phyloP scores from a whole-genome alignment of 1,284 basidiomycete genomes.

The Papiliotrema nemorosa region DNA sequence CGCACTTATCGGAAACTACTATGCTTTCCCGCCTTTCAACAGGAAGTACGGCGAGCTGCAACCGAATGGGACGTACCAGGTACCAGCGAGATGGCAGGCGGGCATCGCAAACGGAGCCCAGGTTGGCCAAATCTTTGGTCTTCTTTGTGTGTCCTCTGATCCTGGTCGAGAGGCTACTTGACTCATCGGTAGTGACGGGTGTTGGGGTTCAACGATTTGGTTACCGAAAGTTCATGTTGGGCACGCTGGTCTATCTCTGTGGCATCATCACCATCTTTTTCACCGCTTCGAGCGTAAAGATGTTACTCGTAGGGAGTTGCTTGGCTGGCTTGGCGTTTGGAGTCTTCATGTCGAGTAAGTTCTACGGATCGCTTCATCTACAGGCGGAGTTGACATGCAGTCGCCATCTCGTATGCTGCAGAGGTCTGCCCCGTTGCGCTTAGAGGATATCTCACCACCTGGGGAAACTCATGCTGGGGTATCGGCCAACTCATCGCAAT shows the following conservation, averaged over 20 bases:
- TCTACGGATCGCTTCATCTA: background rate
- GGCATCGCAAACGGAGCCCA: slow-evolving; percentile 44
- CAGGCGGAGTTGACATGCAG: background rate
- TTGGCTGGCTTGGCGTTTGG: slow-evolving; percentile 38
- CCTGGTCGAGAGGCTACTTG: background rate
- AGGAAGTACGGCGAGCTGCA: background rate
- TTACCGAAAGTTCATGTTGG: slow-evolving; percentile 30
- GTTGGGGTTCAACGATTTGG: slow-evolving; percentile 40
- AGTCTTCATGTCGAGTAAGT: slow-evolving; percentile 16
- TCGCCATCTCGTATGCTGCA: slow-evolving; percentile 22
- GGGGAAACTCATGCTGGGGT: slow-evolving; percentile 35
- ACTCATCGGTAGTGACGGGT: slow-evolving; percentile 33
- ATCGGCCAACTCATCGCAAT: slow-evolving; percentile 34
- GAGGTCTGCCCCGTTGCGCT: slow-evolving; percentile 42
- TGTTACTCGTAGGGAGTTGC: slow-evolving; percentile 30
- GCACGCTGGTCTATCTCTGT: slow-evolving; percentile 17
- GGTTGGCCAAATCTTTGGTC: slow-evolving; percentile 45
- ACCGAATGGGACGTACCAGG: slow-evolving; percentile 33
- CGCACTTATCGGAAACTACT: slow-evolving; percentile 9
- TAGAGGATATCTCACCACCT: slow-evolving; percentile 39
- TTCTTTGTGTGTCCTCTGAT: slow-evolving; percentile 19
- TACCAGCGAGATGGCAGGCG: slow-evolving; percentile 51
- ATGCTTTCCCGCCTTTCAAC: slow-evolving; percentile 37
- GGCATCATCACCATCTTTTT: slow-evolving; percentile 29
- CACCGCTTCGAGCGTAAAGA: slow-evolving; percentile 24